Evolutionary conservation across 169 alveolate genomes (phyloP).

Genomic region (Cryptosporidium bovis): DNA sequence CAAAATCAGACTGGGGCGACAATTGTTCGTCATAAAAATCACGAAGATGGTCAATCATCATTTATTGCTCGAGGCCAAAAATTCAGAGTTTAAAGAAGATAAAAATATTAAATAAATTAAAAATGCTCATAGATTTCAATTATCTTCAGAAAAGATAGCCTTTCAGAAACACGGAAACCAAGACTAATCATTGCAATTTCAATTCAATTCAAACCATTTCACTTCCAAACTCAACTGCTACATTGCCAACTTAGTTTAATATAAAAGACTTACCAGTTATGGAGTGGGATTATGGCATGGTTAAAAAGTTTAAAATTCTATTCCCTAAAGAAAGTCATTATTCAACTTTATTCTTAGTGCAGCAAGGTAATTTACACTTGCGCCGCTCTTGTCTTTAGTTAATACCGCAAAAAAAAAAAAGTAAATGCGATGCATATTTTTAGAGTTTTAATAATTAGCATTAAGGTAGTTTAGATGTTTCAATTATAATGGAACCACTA

Average conservation of each 20-base stretch:
- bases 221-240: background rate
- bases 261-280: too few species aligned
- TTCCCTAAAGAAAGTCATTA: too few species aligned
- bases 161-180: conserved; percentile 77
- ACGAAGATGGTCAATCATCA: conserved; percentile 61
- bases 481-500: background rate
- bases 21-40: conserved; percentile 15
- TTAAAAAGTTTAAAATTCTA: too few species aligned
- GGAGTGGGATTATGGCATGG: too few species aligned
- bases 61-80: background rate
- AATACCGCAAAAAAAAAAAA: too few species aligned
- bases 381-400: too few species aligned
- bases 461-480: too few species aligned
- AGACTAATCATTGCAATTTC: conserved; percentile 48
- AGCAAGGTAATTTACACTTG: too few species aligned
- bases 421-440: too few species aligned
- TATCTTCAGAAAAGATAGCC: conserved; percentile 53
- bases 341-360: too few species aligned
- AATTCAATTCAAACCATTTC: background rate
- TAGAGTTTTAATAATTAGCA: too few species aligned
- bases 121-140: conserved; percentile 14
- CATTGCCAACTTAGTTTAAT: too few species aligned
- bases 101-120: background rate
- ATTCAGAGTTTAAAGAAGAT: background rate
- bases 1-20: conserved; percentile 76